Evolutionary conservation across 1,284 basidiomycete species (phyloP).

Genomic region (Sporisorium iseilematis-ciliati): DNA sequence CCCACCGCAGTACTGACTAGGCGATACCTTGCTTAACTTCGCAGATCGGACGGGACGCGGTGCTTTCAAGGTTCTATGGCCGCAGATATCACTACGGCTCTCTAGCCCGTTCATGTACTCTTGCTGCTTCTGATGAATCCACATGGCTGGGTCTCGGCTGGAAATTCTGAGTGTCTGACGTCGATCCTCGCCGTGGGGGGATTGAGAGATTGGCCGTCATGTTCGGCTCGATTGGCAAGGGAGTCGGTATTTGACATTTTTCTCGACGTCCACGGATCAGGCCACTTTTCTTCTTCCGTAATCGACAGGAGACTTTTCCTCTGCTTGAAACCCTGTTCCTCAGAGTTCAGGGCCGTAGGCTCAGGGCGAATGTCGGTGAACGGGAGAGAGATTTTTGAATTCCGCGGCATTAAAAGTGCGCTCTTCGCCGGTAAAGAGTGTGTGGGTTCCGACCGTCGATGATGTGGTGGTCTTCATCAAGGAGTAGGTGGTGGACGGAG

Average conservation of each 20-base stretch:
- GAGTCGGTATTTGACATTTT: background rate
- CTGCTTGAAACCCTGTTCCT: no score
- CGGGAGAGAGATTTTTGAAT: no score
- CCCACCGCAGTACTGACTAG: slow-evolving; percentile 86
- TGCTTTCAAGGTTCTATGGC: slow-evolving; percentile 83
- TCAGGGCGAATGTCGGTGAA: background rate
- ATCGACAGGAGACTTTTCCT: no score
- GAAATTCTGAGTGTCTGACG: no score
- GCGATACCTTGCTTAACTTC: slow-evolving; percentile 83
- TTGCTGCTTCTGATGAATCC: background rate
- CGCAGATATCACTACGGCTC: slow-evolving; percentile 73
- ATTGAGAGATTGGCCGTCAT: no score
- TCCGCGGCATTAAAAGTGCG: background rate
- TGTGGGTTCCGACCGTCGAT: no score
- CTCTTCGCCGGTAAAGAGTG: no score
- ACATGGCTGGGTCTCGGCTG: background rate
- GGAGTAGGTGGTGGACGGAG: no score
- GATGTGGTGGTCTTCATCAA: no score
- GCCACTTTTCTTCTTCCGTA: slow-evolving; percentile 5
- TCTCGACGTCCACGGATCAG: slow-evolving; percentile 1
- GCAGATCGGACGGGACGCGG: slow-evolving; percentile 84
- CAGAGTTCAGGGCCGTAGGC: no score
- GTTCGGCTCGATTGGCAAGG: background rate
- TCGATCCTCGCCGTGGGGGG: background rate
- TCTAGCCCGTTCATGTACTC: background rate